A percentile compares a stretch with the other conserved stretches of the same genome.
Conservation (phyloP, 805 yeast species). For the Cyberlindnera euphorbiae region DNA sequence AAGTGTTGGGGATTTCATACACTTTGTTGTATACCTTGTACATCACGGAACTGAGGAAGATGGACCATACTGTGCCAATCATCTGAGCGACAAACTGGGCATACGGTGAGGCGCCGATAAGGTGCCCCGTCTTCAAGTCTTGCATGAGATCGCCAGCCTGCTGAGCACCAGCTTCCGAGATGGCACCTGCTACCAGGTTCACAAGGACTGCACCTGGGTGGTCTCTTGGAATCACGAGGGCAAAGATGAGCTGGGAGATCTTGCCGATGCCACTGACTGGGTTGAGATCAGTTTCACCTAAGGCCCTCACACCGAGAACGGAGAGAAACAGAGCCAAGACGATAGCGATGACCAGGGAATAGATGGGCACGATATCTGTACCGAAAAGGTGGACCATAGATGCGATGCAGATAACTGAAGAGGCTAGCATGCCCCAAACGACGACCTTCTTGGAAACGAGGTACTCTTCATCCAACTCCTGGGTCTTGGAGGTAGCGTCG, state of each 20-base stretch:
- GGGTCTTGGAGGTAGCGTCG: too few species aligned
- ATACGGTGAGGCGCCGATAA: slow-evolving; percentile 85
- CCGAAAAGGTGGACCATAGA: slow-evolving; percentile 70
- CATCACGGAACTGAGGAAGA: slow-evolving; percentile 72
- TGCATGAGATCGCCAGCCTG: slow-evolving; percentile 99
- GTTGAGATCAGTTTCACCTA: slow-evolving; percentile 94
- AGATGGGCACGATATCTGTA: slow-evolving; percentile 54
- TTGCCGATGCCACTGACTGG: slow-evolving; percentile 98
- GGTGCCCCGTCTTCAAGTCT: slow-evolving; percentile 90
- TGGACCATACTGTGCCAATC: slow-evolving; percentile 83
- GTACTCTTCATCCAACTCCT: slow-evolving; percentile 34
- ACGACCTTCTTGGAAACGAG: slow-evolving; percentile 49
- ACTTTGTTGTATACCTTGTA: slow-evolving; percentile 77
- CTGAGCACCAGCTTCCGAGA: slow-evolving; percentile 98
- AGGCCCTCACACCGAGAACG: slow-evolving; percentile 83
- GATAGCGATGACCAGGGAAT: slow-evolving; percentile 65
- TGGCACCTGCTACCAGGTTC: slow-evolving; percentile 91
- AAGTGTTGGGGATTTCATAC: slow-evolving; percentile 77
- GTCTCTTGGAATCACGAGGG: slow-evolving; percentile 65
- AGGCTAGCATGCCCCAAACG: slow-evolving; percentile 53
- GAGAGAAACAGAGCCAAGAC: slow-evolving; percentile 74
- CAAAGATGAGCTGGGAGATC: slow-evolving; percentile 84
- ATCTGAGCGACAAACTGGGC: slow-evolving; percentile 91
- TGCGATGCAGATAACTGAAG: slow-evolving; percentile 63
- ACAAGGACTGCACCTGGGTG: slow-evolving; percentile 81